Base-by-base conservation (phyloP, 2,329 filamentous ascomycete genomes). In the Apiospora phragmitis region DNA sequence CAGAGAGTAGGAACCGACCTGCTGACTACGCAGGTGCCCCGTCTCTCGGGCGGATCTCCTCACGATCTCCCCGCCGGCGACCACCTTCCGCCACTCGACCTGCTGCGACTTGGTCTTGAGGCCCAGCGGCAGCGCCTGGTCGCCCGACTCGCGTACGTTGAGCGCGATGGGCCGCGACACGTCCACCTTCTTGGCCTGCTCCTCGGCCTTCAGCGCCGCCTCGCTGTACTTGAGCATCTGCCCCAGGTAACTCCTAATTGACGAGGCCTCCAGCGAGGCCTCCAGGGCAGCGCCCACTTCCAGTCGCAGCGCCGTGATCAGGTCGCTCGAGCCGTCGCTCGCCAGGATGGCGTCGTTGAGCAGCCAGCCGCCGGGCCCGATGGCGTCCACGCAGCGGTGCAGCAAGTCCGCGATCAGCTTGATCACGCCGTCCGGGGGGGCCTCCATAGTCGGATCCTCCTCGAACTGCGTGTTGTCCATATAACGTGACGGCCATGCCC, bases 1-100 rank as follows among this genome's bases (percentile, higher is more conserved):
- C 74, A 95, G 87, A 65, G 93, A 94, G 83, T 98, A 97, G 74
- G 91, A 90, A 70, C 92, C 93, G 72, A 95, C 92, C 79, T 91
- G 91, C 83, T 93, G 92, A 78, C 92, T 94, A 78, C 92, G 89
- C 80, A 97, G 82, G 81, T 93, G 90, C 24, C 93, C 93, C 71
- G 91, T 90, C 83, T 97, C 92, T 80, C 94, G 86, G 75, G 84
- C 85, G 75, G 87, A 94, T 75, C 93, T 89, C 79, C 88, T 84
- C 73, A 91, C 86, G 51, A 94, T 84, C 83, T 94, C 92, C 24
- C 94, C 93, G 70, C 90, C 90, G 65, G 87, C 85, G 75, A 91
- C 84, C 74, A 93, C 83, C 87, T 93, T 90, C 72, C 85, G 82
- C 72, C 77, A 82, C 55, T 85, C 85, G 29, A 89, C 83, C 66